A percentile compares a stretch with the other conserved stretches of the same genome.
These are phyloP conservation scores for Hypoxylon subgilvum DNA, from an alignment of 495 filamentous ascomycete species.

Conservation along the genomic window DNA sequence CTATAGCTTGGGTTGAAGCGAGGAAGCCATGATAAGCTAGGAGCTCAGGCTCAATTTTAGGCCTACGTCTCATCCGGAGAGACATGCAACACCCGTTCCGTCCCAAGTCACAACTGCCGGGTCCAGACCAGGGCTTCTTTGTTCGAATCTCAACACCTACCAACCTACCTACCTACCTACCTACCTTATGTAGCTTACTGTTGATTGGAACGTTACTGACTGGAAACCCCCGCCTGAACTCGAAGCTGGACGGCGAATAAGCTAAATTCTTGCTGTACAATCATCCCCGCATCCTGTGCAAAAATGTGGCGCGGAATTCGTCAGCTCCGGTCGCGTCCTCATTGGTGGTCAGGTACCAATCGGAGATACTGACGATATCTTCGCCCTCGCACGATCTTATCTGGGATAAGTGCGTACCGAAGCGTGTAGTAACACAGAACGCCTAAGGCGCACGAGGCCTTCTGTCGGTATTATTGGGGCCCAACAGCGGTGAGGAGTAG, in stretches of 20 bases:
- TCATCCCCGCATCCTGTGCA: slow-evolving; percentile 15
- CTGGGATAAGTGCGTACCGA: slow-evolving; percentile 1
- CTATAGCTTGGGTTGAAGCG: not conserved
- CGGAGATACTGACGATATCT: slow-evolving; percentile 17
- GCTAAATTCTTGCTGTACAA: not conserved
- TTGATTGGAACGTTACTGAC: slow-evolving; percentile 8
- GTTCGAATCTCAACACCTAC: not conserved
- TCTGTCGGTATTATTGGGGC: slow-evolving; percentile 9
- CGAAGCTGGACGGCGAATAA: slow-evolving; percentile 2
- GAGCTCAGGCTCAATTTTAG: not conserved
- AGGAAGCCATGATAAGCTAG: too few species aligned
- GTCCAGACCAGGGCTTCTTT: not conserved
- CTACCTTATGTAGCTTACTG: too few species aligned
- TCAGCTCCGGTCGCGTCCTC: slow-evolving; percentile 11
- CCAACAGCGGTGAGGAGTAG: slow-evolving; percentile 9
- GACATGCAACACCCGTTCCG: not conserved
- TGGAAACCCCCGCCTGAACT: not conserved
- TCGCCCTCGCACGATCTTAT: slow-evolving; percentile 6
- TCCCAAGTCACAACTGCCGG: slow-evolving; percentile 4
- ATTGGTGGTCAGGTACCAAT: slow-evolving; percentile 15
- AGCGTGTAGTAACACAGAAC: slow-evolving; percentile 25
- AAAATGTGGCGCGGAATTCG: slow-evolving; percentile 14
- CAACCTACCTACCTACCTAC: too few species aligned
- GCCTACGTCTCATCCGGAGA: not conserved
- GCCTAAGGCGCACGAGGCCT: not conserved